phyloP scores from a whole-genome alignment of 345 rosid species.

The Cardamine resedifolia region DNA sequence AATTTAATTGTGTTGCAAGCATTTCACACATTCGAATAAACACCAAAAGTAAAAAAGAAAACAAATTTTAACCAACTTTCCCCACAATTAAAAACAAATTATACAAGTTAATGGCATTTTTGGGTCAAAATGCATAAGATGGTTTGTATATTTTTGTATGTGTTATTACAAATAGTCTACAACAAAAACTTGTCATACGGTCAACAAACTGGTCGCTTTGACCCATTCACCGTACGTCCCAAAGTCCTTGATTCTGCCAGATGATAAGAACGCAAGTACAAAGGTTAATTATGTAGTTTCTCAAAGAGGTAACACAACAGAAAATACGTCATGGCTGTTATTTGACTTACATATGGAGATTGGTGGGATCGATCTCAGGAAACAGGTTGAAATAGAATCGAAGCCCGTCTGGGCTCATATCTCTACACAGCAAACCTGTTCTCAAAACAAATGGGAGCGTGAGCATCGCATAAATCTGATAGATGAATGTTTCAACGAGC shows the following conservation, averaged over 20 bases:
- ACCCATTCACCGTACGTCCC: conserved; percentile 54
- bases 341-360: conserved; percentile 60
- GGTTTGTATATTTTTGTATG: not conserved
- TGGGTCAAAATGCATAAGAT: conserved; percentile 11
- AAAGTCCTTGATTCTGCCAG: conserved; percentile 47
- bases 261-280: not conserved
- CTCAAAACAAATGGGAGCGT: conserved; percentile 43
- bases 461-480: conserved; percentile 33
- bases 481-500: not conserved
- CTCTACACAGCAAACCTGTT: conserved; percentile 89
- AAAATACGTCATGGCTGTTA: not conserved
- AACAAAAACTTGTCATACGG: conserved; percentile 24
- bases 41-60: not conserved
- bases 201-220: conserved; percentile 36
- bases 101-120: not conserved
- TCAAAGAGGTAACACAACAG: not conserved
- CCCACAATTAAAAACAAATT: not conserved
- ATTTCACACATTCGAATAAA: not conserved
- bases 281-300: conserved; percentile 8
- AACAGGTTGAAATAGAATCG: conserved; percentile 78
- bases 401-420: conserved; percentile 85
- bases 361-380: conserved; percentile 55
- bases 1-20: not conserved
- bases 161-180: conserved; percentile 24
- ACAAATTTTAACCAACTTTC: not conserved